Base-by-base conservation (phyloP, 2,329 filamentous ascomycete genomes). In the Talaromyces sp. region DNA sequence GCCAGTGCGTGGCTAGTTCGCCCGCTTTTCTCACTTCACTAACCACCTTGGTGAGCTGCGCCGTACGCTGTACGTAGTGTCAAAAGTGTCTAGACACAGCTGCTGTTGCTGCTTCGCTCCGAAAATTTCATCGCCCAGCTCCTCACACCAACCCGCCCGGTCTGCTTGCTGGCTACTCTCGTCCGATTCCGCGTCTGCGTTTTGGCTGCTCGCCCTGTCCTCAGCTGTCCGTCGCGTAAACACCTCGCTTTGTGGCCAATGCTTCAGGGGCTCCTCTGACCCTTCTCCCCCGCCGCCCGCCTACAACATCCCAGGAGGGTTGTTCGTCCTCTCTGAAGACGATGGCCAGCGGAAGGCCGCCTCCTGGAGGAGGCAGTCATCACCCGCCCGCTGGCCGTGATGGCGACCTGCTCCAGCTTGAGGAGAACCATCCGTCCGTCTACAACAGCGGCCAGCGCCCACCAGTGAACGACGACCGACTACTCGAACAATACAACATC, bases 381-480 rank as follows among this genome's bases (percentile, higher is more conserved):
- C 76, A 78, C 72, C 72, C 77, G 67, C 66, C 72, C 68, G 69
- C 73, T 72, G 71, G 71, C 72, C 74, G 77, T 71, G 73, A 75
- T 70, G 74, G 75, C 64, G 75, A 78, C 66, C 69, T 80, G 60
- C 68, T 80, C 58, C 73, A 77, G 60, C 65, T 78, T 51, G 59
- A 61, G 17, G 76, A 75, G 58, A 73, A 76, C 54, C 68, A 73
- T n/a, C 67, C 71, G 54, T 71, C 77, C 17, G 66, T 70, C 62
- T 96, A 97, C 77, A 86, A 84, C 73, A 83, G 83, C 66, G 91
- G 91, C 64, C 89, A 92, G 74, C 85, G 86, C 61, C 88, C 92
- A 55, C 85, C 89, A n/a, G 80, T 90, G 63, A 88, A 88, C 73
- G 92, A 96, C 73, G 89, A 96, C 66, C 87, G 93, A 66, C 81